Evolutionary conservation across 192 early-diverging fungal species (phyloP).

Genomic region (Mortierella claussenii): DNA sequence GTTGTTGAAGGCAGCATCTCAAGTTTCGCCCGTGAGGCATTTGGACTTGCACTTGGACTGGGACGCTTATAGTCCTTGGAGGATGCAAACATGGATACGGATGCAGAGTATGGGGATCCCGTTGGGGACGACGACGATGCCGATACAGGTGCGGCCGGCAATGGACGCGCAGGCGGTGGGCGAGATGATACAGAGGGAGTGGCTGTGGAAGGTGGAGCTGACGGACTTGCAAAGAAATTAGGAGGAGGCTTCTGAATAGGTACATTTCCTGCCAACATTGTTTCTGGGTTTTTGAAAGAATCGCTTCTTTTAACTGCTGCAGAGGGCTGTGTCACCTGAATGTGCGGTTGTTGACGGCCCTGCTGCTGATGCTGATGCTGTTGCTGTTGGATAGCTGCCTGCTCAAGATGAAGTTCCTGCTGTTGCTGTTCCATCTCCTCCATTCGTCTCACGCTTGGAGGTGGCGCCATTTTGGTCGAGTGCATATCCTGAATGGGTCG

Average conservation of each 20-base stretch:
- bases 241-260: not conserved
- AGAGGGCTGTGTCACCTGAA: not conserved
- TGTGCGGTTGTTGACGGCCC: not conserved
- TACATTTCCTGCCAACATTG: not conserved
- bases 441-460: constrained; percentile 11
- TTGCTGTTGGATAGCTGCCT: not conserved
- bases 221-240: not conserved
- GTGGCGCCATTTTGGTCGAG: constrained; percentile 1
- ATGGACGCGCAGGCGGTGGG: not conserved
- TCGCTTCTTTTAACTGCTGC: constrained; percentile 9
- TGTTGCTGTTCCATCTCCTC: constrained; percentile 15
- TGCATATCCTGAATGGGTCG: constrained; percentile 21
- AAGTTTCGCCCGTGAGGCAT: not conserved
- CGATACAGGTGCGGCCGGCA: not conserved
- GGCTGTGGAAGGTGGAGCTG: not conserved
- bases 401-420: constrained; percentile 12
- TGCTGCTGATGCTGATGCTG: constrained; percentile 7
- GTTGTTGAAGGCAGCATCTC: not conserved
- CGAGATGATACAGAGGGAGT: not conserved
- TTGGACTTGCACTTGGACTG: not conserved
- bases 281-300: not conserved
- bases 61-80: not conserved
- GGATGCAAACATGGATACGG: not conserved
- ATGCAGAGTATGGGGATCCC: not conserved
- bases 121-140: not conserved